Base-by-base conservation (phyloP, 2,329 filamentous ascomycete genomes). In the Talaromyces albobiverticillius region DNA sequence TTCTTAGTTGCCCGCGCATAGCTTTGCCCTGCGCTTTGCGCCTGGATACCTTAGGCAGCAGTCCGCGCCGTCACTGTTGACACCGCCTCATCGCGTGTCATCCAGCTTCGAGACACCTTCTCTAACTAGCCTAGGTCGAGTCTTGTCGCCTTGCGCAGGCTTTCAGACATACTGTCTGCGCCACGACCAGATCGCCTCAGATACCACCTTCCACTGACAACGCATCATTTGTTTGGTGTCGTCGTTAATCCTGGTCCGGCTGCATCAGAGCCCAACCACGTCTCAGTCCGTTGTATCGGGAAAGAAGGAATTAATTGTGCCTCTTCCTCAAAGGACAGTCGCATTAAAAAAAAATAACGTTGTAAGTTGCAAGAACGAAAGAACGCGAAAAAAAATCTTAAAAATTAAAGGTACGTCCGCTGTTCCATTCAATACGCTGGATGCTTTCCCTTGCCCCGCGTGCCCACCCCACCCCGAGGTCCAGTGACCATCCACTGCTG, bases 251-350 rank as follows among this genome's bases (percentile, higher is more conserved):
- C 67, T 63, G 61, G 61, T 64, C 62, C 62, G 60, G 25, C 70
- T 76, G 73, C 73, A 73, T 69, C 68, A 69, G 64, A 71, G 72
- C 73, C 72, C 72, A 74, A 76, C 71, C 69, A 71, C 68, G 67
- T 71, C 69, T 69, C 67, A 69, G 62, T 63, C 61, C 56, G 51
- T 42, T 56, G 57, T 57, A 56, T 54, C 57, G 56, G 56, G 29
- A 58, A 61, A 51, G n/a, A n/a, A n/a, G 53, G 53, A 46, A 29
- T 55, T 46, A 38, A 16, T 18, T 26, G 41, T 46, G 42, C 13
- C 23, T n/a, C 40, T 14, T 31, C 36, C 20, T 20, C 22, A n/a
- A n/a, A n/a, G n/a, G n/a, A n/a, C n/a, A n/a, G n/a, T n/a, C n/a
- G n/a, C n/a, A 45, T 18, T 25, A 49, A 60, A 56, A 60, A 62